Evolutionary conservation across 352 stramenopile genomes (phyloP).

Genomic region (Pythium scleroteichum): DNA sequence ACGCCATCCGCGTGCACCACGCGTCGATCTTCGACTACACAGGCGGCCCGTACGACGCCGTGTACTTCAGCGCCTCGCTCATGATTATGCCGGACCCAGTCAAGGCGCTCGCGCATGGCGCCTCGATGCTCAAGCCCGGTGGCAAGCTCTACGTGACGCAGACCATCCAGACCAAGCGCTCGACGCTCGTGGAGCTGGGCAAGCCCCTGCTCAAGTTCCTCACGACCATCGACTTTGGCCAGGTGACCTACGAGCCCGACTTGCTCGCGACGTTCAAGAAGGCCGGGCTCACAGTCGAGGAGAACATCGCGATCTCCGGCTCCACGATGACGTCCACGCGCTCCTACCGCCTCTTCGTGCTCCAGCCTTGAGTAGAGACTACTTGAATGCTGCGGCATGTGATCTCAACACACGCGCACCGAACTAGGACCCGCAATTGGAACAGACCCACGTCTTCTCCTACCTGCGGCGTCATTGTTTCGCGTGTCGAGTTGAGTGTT

Average conservation of each 20-base stretch:
- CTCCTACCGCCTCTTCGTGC: conserved; percentile 67
- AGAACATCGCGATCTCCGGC: conserved; percentile 63
- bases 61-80: conserved; percentile 92
- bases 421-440: too few relatives aligned
- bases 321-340: conserved; percentile 56
- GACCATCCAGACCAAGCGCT: conserved; percentile 87
- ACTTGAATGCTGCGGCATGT: not conserved
- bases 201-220: conserved; percentile 93
- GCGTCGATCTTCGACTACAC: conserved; percentile 82
- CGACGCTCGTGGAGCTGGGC: conserved; percentile 62
- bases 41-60: conserved; percentile 78
- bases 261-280: conserved; percentile 68
- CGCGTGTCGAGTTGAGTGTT: too few relatives aligned
- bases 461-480: too few relatives aligned
- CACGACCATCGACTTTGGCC: conserved; percentile 93
- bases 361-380: conserved; percentile 36
- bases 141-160: conserved; percentile 89
- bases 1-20: conserved; percentile 63
- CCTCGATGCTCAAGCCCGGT: conserved; percentile 57
- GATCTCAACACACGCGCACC: too few relatives aligned
- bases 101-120: conserved; percentile 68
- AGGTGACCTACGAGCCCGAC: conserved; percentile 84
- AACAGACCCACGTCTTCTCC: too few relatives aligned
- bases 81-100: conserved; percentile 91
- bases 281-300: conserved; percentile 48